Percentiles rank a stretch among this genome's conserved stretches.
phyloP scores from a whole-genome alignment of 176 grass and related monocot species.

The Musa acuminata region DNA sequence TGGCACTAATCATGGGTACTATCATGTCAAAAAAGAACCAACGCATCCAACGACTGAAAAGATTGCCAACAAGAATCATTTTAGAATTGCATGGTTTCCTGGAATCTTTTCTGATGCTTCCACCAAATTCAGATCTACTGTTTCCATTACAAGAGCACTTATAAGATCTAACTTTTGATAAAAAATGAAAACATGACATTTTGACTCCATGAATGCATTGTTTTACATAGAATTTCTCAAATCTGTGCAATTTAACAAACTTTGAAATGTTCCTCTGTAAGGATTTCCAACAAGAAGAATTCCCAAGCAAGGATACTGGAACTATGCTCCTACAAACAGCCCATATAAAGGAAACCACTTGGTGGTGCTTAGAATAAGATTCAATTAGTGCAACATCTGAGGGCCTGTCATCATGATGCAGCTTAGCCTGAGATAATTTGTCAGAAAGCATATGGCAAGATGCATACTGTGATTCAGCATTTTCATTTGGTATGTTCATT shows the following conservation, averaged over 20 bases:
- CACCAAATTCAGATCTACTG: slow-evolving; percentile 20
- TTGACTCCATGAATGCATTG: slow-evolving; percentile 57
- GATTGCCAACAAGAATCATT: slow-evolving; percentile 24
- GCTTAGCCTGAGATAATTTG: neutral
- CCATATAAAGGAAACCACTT: slow-evolving; percentile 78
- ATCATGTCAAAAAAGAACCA: slow-evolving; percentile 81
- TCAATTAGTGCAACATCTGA: slow-evolving; percentile 16
- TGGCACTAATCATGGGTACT: slow-evolving; percentile 51
- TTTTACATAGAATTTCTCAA: slow-evolving; percentile 43
- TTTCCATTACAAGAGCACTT: slow-evolving; percentile 41
- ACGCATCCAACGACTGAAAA: slow-evolving; percentile 60
- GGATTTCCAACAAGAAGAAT: slow-evolving; percentile 48
- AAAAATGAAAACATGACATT: slow-evolving; percentile 52
- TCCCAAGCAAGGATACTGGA: slow-evolving; percentile 58
- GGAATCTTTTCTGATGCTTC: slow-evolving; percentile 22
- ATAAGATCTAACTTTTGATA: slow-evolving; percentile 47
- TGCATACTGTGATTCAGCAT: neutral
- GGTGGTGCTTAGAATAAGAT: slow-evolving; percentile 53
- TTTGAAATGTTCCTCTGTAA: slow-evolving; percentile 76
- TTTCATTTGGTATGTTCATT: neutral
- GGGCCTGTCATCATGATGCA: neutral
- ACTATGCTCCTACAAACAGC: slow-evolving; percentile 60
- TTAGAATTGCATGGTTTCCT: neutral
- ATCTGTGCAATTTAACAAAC: slow-evolving; percentile 54
- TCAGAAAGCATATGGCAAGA: neutral